These are phyloP conservation scores for Epichloe hybrida DNA, from an alignment of 2,329 filamentous ascomycete genomes.

Conservation along the genomic window DNA sequence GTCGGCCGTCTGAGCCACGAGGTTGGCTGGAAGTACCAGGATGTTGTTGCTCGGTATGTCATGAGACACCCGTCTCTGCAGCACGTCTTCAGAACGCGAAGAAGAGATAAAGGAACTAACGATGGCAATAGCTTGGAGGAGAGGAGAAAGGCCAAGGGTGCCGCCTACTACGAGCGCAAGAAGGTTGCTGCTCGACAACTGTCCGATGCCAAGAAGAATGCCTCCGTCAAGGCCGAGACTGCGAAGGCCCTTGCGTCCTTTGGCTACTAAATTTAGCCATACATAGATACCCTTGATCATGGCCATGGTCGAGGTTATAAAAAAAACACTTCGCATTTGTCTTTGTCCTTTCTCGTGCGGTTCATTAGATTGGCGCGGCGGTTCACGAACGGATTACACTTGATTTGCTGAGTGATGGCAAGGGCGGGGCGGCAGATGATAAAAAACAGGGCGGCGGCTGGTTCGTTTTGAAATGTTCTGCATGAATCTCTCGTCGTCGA, in stretches of 20 bases:
- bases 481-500: constrained; percentile 21
- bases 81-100: background rate
- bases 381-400: constrained; percentile 35
- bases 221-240: constrained; percentile 75
- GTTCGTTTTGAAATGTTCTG: constrained; percentile 21
- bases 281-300: constrained; percentile 13
- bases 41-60: constrained; percentile 87
- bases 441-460: constrained; percentile 15
- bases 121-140: constrained; percentile 69
- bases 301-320: constrained; percentile 14
- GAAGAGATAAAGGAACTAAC: constrained; percentile 7
- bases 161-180: constrained; percentile 99
- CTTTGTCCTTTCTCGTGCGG: constrained; percentile 33
- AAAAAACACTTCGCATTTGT: constrained; percentile 23
- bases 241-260: constrained; percentile 75
- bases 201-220: constrained; percentile 83
- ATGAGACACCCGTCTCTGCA: background rate
- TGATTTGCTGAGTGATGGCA: constrained; percentile 34
- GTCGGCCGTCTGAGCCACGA: constrained; percentile 96
- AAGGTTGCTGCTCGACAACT: constrained; percentile 87
- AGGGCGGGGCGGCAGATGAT: constrained; percentile 23
- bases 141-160: constrained; percentile 98
- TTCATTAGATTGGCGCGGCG: constrained; percentile 42
- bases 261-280: constrained; percentile 61
- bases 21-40: constrained; percentile 99